phyloP scores from a whole-genome alignment of 2,329 filamentous ascomycete genomes.

The Monosporascus sp. region DNA sequence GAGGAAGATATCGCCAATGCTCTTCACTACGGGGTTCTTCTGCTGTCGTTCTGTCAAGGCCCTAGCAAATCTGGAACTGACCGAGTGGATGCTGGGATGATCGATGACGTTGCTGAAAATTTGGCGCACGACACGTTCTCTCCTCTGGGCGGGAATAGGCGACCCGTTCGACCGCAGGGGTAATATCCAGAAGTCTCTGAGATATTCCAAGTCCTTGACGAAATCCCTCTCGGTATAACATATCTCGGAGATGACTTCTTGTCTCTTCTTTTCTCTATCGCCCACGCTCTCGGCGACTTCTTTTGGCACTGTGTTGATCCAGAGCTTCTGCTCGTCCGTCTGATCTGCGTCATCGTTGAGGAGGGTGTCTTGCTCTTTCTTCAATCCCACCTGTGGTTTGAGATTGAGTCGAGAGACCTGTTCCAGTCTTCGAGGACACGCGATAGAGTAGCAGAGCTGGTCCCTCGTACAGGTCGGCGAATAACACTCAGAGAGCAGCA shows the following conservation, averaged over 20 bases:
- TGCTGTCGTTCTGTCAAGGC: constrained; percentile 87
- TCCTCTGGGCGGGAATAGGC: constrained; percentile 80
- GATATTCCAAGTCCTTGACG: constrained; percentile 95
- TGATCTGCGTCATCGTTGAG: constrained; percentile 73
- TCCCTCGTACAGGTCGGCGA: constrained; percentile 95
- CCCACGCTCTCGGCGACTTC: constrained; percentile 86
- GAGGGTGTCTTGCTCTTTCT: constrained; percentile 51
- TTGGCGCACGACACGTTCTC: constrained; percentile 85
- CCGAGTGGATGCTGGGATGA: constrained; percentile 70
- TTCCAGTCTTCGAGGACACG: constrained; percentile 86
- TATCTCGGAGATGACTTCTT: constrained; percentile 96
- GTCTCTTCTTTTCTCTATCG: constrained; percentile 92
- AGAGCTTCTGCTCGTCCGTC: constrained; percentile 93
- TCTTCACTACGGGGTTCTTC: constrained; percentile 80
- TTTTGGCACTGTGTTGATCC: constrained; percentile 98
- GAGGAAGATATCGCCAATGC: constrained; percentile 89
- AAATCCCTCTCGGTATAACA: constrained; percentile 99
- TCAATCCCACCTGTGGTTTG: constrained; percentile 84
- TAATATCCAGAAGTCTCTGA: constrained; percentile 97
- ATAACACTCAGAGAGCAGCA: constrained; percentile 93
- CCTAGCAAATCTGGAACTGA: constrained; percentile 84
- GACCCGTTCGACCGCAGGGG: constrained; percentile 77
- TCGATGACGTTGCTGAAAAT: constrained; percentile 97
- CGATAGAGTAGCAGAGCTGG: constrained; percentile 95
- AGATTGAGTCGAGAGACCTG: constrained; percentile 92